Percentiles rank a stretch among this genome's conserved stretches.
Conservation (phyloP, 805 yeast species). For the Candida methanosorbosa region DNA sequence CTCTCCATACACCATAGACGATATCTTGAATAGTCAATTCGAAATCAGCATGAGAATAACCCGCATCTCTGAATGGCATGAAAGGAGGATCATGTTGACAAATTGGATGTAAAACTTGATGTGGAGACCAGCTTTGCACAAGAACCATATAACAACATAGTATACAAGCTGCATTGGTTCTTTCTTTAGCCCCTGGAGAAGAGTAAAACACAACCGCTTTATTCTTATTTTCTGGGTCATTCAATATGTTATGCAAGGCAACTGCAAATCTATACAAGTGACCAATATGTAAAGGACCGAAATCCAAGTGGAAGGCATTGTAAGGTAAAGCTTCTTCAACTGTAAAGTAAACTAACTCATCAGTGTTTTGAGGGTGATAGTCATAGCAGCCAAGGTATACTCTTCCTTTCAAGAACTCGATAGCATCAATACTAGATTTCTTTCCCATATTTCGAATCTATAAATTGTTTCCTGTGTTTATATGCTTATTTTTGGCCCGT, state of each 20-base stretch:
- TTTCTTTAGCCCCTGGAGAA: slow-evolving; percentile 64
- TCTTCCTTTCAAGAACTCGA: slow-evolving; percentile 41
- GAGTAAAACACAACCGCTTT: slow-evolving; percentile 91
- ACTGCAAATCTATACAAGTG: slow-evolving; percentile 94
- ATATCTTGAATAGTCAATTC: slow-evolving; percentile 90
- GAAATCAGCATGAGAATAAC: slow-evolving; percentile 92
- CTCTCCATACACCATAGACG: slow-evolving; percentile 96
- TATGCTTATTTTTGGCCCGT: not conserved
- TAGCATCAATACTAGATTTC: slow-evolving; percentile 20
- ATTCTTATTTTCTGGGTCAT: slow-evolving; percentile 73
- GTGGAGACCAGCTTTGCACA: slow-evolving; percentile 97
- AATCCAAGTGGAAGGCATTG: slow-evolving; percentile 92
- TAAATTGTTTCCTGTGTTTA: not conserved
- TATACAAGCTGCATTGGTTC: slow-evolving; percentile 93
- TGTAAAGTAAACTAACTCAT: slow-evolving; percentile 74
- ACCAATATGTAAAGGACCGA: slow-evolving; percentile 93
- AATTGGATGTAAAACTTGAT: slow-evolving; percentile 91
- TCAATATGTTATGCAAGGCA: slow-evolving; percentile 81
- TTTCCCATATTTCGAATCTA: slow-evolving; percentile 15
- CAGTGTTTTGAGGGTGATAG: slow-evolving; percentile 66
- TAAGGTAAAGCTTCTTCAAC: slow-evolving; percentile 89
- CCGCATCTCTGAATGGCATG: slow-evolving; percentile 95
- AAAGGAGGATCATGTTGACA: slow-evolving; percentile 89
- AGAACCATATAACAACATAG: slow-evolving; percentile 91
- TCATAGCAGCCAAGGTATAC: slow-evolving; percentile 90